Base-by-base conservation (phyloP, 805 yeast genomes). In the Wickerhamomyces canadensis region DNA sequence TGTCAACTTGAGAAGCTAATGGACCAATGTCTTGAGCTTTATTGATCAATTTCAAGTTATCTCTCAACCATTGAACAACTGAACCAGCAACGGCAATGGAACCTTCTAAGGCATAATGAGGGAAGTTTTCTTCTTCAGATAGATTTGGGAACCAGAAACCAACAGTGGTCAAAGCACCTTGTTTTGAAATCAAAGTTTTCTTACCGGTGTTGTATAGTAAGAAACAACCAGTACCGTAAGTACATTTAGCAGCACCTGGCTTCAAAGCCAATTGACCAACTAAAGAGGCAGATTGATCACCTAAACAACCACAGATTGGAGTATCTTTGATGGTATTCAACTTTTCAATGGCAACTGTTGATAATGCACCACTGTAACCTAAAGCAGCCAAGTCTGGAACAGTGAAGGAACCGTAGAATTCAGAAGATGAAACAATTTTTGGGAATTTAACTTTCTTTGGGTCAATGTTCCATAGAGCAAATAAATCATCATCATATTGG, bases 1-100 rank as follows among this genome's bases (percentile, higher is more conserved):
- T 77, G 19, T 74, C 69, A 27, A 86, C 96, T 52, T 78, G 80
- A 19, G 84, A 77, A 11, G 96, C 96, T 52, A 89, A 70, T 19
- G 94, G 94, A 4, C 96, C 96, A 44, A 91, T 79, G 60, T 89
- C 96, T 48, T 82, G 80, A 6, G 95, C 84, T 40, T 77, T 75
- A 50, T 78, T 79, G 50, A 89, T 84, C 54, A 89, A 65, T 48
- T 84, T 82, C 64, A 89, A 73, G 65, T 88, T 88, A 63, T 89
- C 96, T 56, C 95, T 73, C 49, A 91, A 72, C 96, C 96, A 89
- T 64, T 86, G 95, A 47, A 89, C 86, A 49, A 84, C 84, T 9
- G 95, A 80, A 22, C 98, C 97, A 17, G 96, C 96, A 37, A 88
- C 97, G 4, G 97, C 94, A 52, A 91, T 85, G 7, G 96, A 87